Evolutionary conservation across 2,329 filamentous ascomycete genomes (phyloP).

Genomic region (Fusarium tjaetaba): DNA sequence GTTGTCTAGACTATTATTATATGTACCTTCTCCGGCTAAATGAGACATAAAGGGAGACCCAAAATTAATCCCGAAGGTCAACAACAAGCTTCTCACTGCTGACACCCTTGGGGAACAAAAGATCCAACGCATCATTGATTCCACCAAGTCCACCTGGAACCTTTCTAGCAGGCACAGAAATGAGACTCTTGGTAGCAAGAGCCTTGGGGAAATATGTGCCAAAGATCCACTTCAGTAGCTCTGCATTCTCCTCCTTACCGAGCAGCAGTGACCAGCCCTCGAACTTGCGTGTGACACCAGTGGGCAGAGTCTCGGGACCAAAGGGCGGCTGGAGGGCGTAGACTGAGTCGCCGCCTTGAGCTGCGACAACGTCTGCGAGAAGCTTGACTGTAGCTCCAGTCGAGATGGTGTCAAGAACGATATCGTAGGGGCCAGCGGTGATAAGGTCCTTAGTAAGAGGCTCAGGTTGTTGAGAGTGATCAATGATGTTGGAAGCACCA

Average conservation of each 20-base stretch:
- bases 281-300: conserved; percentile 26
- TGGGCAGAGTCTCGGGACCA: conserved; percentile 18
- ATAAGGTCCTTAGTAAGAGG: background rate
- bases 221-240: conserved; percentile 29
- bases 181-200: conserved; percentile 8
- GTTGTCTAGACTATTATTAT: background rate
- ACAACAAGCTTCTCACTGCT: conserved; percentile 36
- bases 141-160: conserved; percentile 24
- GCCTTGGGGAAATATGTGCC: conserved; percentile 24
- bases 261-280: conserved; percentile 33
- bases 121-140: conserved; percentile 21
- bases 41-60: background rate
- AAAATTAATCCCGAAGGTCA: conserved; percentile 8
- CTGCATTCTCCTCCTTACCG: conserved; percentile 25
- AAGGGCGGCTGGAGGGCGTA: conserved; percentile 32
- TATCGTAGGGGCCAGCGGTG: conserved; percentile 20
- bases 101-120: conserved; percentile 25
- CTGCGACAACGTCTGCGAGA: conserved; percentile 17
- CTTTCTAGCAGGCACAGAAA: conserved; percentile 21
- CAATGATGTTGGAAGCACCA: conserved; percentile 13
- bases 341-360: conserved; percentile 20
- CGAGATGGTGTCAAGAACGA: conserved; percentile 28
- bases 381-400: conserved; percentile 25
- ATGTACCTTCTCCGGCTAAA: fast-evolving
- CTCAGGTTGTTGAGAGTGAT: conserved; percentile 12